Percentiles rank a stretch among this genome's conserved stretches.
These are phyloP conservation scores for Suillus hirtellus DNA, from an alignment of 768 basidiomycete genomes.

Conservation along the genomic window DNA sequence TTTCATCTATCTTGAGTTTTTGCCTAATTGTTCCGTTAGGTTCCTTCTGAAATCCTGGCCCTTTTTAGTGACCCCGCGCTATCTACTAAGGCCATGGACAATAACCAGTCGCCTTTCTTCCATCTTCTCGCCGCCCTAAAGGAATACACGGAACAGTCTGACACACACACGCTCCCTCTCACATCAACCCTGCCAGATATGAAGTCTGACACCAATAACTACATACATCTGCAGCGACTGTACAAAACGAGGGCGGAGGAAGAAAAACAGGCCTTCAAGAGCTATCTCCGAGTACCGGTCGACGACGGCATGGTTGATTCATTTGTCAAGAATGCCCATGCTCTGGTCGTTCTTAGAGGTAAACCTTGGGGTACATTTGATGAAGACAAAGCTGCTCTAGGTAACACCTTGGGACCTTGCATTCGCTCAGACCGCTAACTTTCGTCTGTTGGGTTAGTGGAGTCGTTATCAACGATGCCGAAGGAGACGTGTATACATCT, in stretches of 20 bases:
- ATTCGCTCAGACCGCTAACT: not conserved
- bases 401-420: slow-evolving; percentile 34
- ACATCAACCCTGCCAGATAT: slow-evolving; percentile 91
- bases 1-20: slow-evolving; percentile 10
- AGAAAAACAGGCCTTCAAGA: slow-evolving; percentile 61
- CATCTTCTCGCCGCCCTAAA: slow-evolving; percentile 74
- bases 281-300: slow-evolving; percentile 45
- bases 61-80: slow-evolving; percentile 67
- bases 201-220: slow-evolving; percentile 85
- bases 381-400: slow-evolving; percentile 45
- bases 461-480: slow-evolving; percentile 40
- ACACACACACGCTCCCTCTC: slow-evolving; percentile 72
- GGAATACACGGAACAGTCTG: slow-evolving; percentile 55
- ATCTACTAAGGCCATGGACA: slow-evolving; percentile 37
- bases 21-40: slow-evolving; percentile 29
- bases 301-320: slow-evolving; percentile 59
- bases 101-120: slow-evolving; percentile 69
- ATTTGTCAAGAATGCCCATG: slow-evolving; percentile 83
- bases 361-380: slow-evolving; percentile 61
- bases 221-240: slow-evolving; percentile 81
- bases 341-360: slow-evolving; percentile 64
- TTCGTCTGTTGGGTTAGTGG: slow-evolving; percentile 7
- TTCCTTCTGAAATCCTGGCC: slow-evolving; percentile 65
- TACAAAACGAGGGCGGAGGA: slow-evolving; percentile 78
- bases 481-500: slow-evolving; percentile 71